phyloP scores from a whole-genome alignment of 441 rosid species.

The Lepidium campestre region DNA sequence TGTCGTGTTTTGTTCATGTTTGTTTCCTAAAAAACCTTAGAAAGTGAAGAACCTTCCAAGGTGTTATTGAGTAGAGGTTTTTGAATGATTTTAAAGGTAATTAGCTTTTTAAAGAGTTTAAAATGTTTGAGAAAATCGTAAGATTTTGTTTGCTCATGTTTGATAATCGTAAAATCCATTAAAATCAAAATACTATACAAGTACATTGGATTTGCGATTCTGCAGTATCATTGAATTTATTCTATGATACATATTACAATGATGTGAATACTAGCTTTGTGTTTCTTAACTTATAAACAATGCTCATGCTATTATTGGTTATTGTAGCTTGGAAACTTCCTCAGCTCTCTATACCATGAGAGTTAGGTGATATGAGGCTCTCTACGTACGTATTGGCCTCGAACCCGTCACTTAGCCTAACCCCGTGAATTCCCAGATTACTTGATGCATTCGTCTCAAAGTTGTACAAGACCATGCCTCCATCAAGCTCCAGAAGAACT shows the following conservation, averaged over 20 bases:
- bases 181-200: too few species aligned
- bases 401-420: conserved; percentile 26
- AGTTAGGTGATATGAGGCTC: conserved; percentile 39
- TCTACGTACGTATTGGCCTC: conserved; percentile 40
- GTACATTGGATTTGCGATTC: too few species aligned
- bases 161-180: too few species aligned
- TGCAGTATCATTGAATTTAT: background rate
- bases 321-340: background rate
- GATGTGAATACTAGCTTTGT: background rate
- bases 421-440: conserved; percentile 26
- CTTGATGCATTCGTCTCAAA: conserved; percentile 13
- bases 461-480: conserved; percentile 35
- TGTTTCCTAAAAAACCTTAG: background rate
- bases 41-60: background rate
- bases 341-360: background rate
- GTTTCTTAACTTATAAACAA: background rate
- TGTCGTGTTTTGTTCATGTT: conserved; percentile 10
- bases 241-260: background rate
- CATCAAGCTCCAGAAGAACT: conserved; percentile 35
- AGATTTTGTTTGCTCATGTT: too few species aligned
- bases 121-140: too few species aligned
- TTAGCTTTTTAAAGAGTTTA: too few species aligned
- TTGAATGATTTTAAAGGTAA: too few species aligned
- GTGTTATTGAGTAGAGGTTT: too few species aligned
- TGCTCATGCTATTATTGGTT: background rate